A percentile compares a stretch with the other conserved stretches of the same genome.
Conservation (phyloP, 208 protist genomes). For the Crithidia thermophila region DNA sequence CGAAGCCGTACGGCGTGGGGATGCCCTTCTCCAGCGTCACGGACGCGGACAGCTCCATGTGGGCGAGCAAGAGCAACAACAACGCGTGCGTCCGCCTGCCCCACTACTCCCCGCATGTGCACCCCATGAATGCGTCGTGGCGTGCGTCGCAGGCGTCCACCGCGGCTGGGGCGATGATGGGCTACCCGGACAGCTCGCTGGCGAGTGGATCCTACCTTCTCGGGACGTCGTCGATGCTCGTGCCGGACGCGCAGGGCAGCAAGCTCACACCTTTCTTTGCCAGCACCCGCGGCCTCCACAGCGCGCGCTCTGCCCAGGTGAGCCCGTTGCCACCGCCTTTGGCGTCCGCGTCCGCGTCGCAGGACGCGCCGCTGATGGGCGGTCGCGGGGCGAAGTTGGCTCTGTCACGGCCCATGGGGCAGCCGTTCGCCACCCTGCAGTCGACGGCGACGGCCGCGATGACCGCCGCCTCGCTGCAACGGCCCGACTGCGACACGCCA, state of each 20-base stretch:
- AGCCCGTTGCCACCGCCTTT: background rate
- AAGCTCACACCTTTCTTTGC: background rate
- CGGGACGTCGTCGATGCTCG: background rate
- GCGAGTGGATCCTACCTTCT: background rate
- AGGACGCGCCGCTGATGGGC: no score
- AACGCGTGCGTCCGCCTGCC: background rate
- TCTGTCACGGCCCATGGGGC: no score
- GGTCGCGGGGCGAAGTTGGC: no score
- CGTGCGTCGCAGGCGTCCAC: constrained; percentile 4
- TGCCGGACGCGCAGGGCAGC: background rate
- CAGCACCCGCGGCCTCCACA: background rate
- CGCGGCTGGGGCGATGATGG: background rate
- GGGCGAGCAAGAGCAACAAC: constrained; percentile 1
- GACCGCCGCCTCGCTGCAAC: background rate
- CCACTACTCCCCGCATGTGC: background rate
- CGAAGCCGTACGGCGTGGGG: background rate
- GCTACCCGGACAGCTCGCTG: background rate
- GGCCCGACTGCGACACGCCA: background rate
- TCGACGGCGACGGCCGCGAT: background rate
- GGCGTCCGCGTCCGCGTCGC: no score
- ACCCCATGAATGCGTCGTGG: background rate
- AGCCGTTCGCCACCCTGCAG: no score
- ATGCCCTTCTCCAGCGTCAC: no score
- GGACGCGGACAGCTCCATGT: background rate
- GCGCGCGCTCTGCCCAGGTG: background rate